Base-by-base conservation (phyloP, 2,329 filamentous ascomycete genomes). In the Xylaria sp. region DNA sequence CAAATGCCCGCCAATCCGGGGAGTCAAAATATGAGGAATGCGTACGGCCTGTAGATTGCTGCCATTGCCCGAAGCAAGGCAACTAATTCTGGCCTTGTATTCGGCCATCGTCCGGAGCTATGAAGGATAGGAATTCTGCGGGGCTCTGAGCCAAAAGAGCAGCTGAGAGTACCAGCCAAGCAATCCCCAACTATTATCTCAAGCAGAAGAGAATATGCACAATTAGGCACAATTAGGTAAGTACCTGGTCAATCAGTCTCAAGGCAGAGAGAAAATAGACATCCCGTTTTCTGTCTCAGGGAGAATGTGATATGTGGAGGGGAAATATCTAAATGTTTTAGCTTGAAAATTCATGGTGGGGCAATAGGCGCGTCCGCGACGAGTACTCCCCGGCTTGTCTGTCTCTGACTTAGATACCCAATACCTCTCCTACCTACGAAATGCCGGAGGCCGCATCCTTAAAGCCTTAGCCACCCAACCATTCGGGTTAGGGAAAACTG, bases 41-140 rank as follows among this genome's bases (percentile, higher is more conserved):
- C 63, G 38, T 53, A 66, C 63, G 20, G 68, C 66, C 38, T 72
- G 64, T 22, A 72, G 33, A 50, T 71, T 71, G 56, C 61, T 60
- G 27, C 70, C 70, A 55, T 68, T 71, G 27, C 70, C 70, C 13
- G 68, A 69, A 39, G 67, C 67, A 29, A 71, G 69, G 58, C 69
- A 71, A 27, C 65, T 71, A 4, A 71, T 71, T 47, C 65, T 69
- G 10, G 69, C 67, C 60, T 66, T 69, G 27, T 63, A 50, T 27
- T 68, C 61, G 22, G 42, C 63, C 69, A 69, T 71, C 5, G 56
- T 63, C 22, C 3, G n/a, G 27, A 25, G 57, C 45, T 42, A 6
- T 45, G 17, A 39, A 49, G 31, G 51, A 17, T 15, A 51, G 61
- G n/a, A 63, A 13, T 11, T 29, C 7, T 13, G 58, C n/a, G 17